Base-by-base conservation (phyloP, 148 eudicot genomes). In the Spergularia marina region DNA sequence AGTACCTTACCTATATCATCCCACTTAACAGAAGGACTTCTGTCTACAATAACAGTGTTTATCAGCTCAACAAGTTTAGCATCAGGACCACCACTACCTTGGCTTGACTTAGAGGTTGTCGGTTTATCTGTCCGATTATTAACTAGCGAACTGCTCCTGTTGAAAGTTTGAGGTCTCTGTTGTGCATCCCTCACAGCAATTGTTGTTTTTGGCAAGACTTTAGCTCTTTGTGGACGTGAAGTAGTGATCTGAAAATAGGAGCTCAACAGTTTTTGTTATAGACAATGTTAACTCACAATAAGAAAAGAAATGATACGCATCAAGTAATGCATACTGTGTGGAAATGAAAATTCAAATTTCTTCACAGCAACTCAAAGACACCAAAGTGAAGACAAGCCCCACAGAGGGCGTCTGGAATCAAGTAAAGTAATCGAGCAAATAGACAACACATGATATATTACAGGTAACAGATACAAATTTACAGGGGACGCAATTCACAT, bases 1-100 rank as follows among this genome's bases (percentile, higher is more conserved):
- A 20, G 16, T 59, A 44, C 62, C 94, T 84, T 74, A 92, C 99
- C 99, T 77, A 95, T 87, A 85, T 92, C 99, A 40, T 95, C 98
- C 99, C 99, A 95, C 83, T 87, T 91, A 73, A 95, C 97, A 80
- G 99, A 92, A 83, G 98, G 99, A 82, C 99, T 91, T 79, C 87
- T 86, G 75, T 95, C 99, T 60, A 95, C 93, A 39, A 95, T 89
- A 75, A 91, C 89, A 70, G 97, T 90, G 83, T 91, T 92, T 85
- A 95, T 92, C 94, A 91, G 88, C 74, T 95, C 99, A 62, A 80
- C 88, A 80, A 95, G 77, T 82, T 95, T 92, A 23, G 85, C 69
- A 84, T 95, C 99, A 85, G 66, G 76, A 62, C 85, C 91, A 79
- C 87, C 78, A 74, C 64, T 85, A 77, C 77, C 90, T 83, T 83